Conservation (phyloP, 257 asterid genomes). For the Solanum paucissectum region DNA sequence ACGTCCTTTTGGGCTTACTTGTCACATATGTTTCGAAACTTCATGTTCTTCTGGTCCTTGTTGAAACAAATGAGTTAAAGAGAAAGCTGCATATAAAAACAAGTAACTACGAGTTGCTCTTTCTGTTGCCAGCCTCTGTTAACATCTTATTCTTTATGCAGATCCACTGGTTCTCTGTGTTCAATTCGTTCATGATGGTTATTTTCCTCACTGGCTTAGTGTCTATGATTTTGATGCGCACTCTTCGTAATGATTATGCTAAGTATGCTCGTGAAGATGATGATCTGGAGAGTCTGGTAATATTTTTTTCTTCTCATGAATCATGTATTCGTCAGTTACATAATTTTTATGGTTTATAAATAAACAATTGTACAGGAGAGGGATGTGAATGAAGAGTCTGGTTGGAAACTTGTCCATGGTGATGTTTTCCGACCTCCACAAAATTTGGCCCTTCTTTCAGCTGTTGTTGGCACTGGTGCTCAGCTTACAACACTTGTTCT, state of each 20-base stretch:
- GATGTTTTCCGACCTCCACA: slow-evolving; percentile 80
- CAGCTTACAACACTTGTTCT: slow-evolving; percentile 66
- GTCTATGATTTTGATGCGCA: slow-evolving; percentile 76
- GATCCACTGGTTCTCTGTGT: slow-evolving; percentile 83
- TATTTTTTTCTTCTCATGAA: background rate
- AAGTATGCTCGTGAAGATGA: slow-evolving; percentile 70
- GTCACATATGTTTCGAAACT: background rate
- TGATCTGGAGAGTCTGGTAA: slow-evolving; percentile 67
- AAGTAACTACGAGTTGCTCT: background rate
- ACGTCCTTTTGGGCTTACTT: background rate
- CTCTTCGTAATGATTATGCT: slow-evolving; percentile 70
- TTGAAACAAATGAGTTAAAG: background rate
- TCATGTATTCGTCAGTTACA: background rate
- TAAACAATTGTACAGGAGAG: slow-evolving; percentile 45
- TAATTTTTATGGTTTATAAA: background rate
- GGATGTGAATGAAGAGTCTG: slow-evolving; percentile 77
- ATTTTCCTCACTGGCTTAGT: slow-evolving; percentile 76
- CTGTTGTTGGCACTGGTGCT: slow-evolving; percentile 90
- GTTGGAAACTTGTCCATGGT: slow-evolving; percentile 95
- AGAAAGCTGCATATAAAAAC: background rate
- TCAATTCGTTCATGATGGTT: slow-evolving; percentile 81
- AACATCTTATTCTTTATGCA: slow-evolving; percentile 21
- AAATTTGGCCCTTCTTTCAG: slow-evolving; percentile 60
- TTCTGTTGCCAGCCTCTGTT: background rate
- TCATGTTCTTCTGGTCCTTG: background rate